These are phyloP conservation scores for Pseudonitzschia multiseries DNA, from an alignment of 108 stramenopile species.

Conservation along the genomic window DNA sequence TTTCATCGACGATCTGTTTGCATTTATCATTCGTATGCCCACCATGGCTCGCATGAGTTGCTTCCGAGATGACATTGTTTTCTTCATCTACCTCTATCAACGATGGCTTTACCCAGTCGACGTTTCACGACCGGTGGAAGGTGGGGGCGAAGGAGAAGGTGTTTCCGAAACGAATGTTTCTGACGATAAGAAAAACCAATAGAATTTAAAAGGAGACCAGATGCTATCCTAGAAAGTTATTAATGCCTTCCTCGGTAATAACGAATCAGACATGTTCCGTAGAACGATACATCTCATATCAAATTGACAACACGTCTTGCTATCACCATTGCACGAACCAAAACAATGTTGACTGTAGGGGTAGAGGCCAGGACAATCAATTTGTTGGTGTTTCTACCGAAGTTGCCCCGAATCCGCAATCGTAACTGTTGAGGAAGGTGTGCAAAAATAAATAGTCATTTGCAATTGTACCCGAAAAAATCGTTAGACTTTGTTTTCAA, in stretches of 20 bases:
- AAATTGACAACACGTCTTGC: too few species aligned
- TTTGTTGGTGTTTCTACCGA: constrained; percentile 18
- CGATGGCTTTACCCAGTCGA: constrained; percentile 94
- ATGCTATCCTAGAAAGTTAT: background rate
- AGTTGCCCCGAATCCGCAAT: constrained; percentile 54
- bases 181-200: constrained; percentile 37
- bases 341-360: too few species aligned
- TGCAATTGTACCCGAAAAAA: background rate
- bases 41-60: constrained; percentile 93
- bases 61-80: constrained; percentile 95
- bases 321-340: too few species aligned
- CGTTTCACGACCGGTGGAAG: constrained; percentile 62
- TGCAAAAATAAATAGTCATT: background rate
- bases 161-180: constrained; percentile 4
- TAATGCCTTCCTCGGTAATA: too few species aligned
- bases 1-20: constrained; percentile 95
- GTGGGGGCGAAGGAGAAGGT: constrained; percentile 40
- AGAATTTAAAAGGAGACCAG: background rate
- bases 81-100: constrained; percentile 95
- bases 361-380: background rate
- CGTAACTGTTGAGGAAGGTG: constrained; percentile 22
- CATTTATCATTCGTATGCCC: constrained; percentile 96
- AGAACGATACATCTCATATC: too few species aligned
- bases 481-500: background rate
- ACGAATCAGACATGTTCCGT: too few species aligned